These are phyloP conservation scores for Coccinonectria pachysandricola DNA, from an alignment of 2,329 filamentous ascomycete species.

Conservation along the genomic window DNA sequence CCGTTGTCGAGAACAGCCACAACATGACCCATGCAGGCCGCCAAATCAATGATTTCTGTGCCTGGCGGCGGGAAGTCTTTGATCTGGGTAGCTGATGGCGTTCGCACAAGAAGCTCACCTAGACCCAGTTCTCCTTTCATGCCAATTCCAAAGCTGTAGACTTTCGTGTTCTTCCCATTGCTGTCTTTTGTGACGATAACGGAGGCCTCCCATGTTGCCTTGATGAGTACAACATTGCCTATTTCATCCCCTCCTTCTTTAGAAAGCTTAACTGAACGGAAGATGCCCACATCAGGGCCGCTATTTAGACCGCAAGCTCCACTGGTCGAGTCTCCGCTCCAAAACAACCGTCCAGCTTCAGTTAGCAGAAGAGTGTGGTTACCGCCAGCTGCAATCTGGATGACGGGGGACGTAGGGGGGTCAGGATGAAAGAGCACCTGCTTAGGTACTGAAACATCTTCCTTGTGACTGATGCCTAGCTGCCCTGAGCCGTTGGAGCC, in stretches of 20 bases:
- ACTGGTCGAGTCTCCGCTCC: constrained; percentile 48
- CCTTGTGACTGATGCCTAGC: constrained; percentile 58
- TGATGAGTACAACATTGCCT: constrained; percentile 33
- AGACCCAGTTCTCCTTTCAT: constrained; percentile 64
- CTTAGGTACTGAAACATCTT: constrained; percentile 60
- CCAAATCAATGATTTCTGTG: constrained; percentile 50
- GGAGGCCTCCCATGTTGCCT: constrained; percentile 72
- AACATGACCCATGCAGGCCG: constrained; percentile 69
- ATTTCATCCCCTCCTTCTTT: constrained; percentile 19
- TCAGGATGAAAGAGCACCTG: constrained; percentile 45
- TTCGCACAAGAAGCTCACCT: constrained; percentile 40
- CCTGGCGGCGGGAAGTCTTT: constrained; percentile 53
- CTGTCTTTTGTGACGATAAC: constrained; percentile 45
- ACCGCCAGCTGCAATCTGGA: constrained; percentile 52
- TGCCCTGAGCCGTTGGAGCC: constrained; percentile 73
- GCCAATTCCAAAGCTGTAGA: constrained; percentile 58
- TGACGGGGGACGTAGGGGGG: constrained; percentile 25
- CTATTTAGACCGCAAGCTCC: constrained; percentile 43
- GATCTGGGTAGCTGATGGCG: constrained; percentile 38
- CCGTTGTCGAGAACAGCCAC: constrained; percentile 66
- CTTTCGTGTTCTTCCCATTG: constrained; percentile 30
- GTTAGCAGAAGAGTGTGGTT: constrained; percentile 76
- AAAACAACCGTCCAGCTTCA: constrained; percentile 48
- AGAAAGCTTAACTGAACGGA: constrained; percentile 29
- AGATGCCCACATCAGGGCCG: constrained; percentile 22